Evolutionary conservation across 805 yeast genomes (phyloP), one percentile per base, ranked within the genome.

Genomic region (Brettanomyces sp.): DNA sequence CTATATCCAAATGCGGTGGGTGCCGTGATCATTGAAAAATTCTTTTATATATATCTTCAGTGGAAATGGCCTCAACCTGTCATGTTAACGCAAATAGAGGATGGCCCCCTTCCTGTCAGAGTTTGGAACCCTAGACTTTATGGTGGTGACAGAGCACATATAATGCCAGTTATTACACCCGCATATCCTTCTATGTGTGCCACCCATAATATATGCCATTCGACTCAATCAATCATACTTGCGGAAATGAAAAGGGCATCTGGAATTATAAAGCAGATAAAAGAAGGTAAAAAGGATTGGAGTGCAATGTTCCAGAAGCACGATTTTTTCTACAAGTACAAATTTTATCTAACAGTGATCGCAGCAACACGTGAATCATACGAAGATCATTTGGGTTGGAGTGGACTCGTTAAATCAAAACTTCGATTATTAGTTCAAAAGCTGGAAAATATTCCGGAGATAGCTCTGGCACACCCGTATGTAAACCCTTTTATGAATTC

Each of bases 51-150:
- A 50, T 76, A 87, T 54, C 67, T 88, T 1, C 79, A 87, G 60
- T 93, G 99, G 99, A 80, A 79, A 56, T 93, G 99, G 99, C 99
- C 99, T 1, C 97, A 91, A 64, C 99, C 99, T 0, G 98, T 93
- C 1, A 69, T 93, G 36, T 70, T 93, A 46, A 90, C 88, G 58
- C 93, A 80, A 13, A 93, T 93, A 51, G 99, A 93, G 60, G 98
- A 91, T 66, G 98, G 99, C 1, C 98, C 98, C 0, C 67, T 93
- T 40, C 97, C 90, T 56, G 97, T 90, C 1, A 75, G 96, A 49
- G 93, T 93, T 7, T 93, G 99, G 99, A 93, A 93, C 62, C 99
- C 99, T 14, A 76, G 84, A 51, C 66, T 91, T 3, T 93, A 93
- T 59, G 83, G 93, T 1, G 87, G 80, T 55, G 99, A 93, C 63